Evolutionary conservation across 2,329 filamentous ascomycete species (phyloP).

Genomic region (Colletotrichum theobromicola): DNA sequence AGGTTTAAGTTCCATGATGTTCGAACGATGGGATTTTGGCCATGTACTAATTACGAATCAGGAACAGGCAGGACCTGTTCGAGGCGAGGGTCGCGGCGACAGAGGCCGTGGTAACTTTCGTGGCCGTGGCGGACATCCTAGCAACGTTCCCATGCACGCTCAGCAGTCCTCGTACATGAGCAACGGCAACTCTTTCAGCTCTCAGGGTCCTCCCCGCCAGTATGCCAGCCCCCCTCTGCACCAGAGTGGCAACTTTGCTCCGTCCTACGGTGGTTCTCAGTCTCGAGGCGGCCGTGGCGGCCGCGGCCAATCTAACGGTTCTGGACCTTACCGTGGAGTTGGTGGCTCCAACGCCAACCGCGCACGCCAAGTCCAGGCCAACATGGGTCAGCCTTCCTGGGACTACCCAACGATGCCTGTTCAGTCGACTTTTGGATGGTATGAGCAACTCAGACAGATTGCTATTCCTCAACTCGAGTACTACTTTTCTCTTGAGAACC

Average conservation of each 20-base stretch:
- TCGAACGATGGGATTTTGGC: background rate
- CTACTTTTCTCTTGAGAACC: conserved; percentile 96
- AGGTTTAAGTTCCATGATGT: background rate
- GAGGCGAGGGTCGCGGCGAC: conserved; percentile 44
- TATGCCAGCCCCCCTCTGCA: conserved; percentile 49
- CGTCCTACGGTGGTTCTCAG: conserved; percentile 14
- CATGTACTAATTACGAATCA: conserved; percentile 22
- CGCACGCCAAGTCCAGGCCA: conserved; percentile 40
- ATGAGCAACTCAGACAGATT: conserved; percentile 4
- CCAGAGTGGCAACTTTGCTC: conserved; percentile 31
- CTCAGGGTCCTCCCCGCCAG: conserved; percentile 34
- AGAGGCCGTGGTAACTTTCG: conserved; percentile 50
- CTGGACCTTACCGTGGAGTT: conserved; percentile 8
- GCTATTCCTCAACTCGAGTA: conserved; percentile 74
- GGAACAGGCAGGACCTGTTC: conserved; percentile 28
- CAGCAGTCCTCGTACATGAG: conserved; percentile 37
- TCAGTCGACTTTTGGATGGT: background rate
- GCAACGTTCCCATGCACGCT: conserved; percentile 33
- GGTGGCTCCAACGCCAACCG: conserved; percentile 28
- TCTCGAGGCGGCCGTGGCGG: conserved; percentile 17
- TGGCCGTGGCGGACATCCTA: conserved; percentile 48
- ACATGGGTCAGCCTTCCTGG: conserved; percentile 33
- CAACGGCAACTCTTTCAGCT: conserved; percentile 36
- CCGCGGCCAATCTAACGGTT: conserved; percentile 13
- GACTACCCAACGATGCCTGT: conserved; percentile 41